A percentile compares a stretch with the other conserved stretches of the same genome.
Conservation (phyloP, 495 filamentous ascomycete species). For the Amniculicola lignicola region DNA sequence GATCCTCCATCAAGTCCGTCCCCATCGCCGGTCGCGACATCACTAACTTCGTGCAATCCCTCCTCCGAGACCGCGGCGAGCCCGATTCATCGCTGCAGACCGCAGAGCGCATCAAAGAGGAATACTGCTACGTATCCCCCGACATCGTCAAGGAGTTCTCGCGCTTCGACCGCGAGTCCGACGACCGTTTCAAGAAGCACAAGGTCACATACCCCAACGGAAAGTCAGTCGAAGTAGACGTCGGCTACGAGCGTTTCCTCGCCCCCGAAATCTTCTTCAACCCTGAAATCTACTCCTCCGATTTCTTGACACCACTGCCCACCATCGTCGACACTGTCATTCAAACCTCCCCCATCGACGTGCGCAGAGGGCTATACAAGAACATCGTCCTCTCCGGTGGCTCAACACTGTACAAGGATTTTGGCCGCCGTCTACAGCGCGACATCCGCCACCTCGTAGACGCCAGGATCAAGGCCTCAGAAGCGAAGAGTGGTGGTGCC, state of each 20-base stretch:
- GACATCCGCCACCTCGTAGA: conserved; percentile 96
- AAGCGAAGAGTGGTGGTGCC: conserved; percentile 81
- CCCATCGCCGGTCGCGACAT: conserved; percentile 96
- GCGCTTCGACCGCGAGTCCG: conserved; percentile 86
- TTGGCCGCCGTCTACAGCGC: conserved; percentile 88
- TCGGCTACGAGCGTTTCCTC: conserved; percentile 96
- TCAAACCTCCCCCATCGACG: conserved; percentile 94
- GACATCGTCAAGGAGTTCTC: conserved; percentile 98
- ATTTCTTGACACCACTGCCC: conserved; percentile 93
- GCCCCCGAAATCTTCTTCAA: conserved; percentile 99
- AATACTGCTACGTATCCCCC: conserved; percentile 95
- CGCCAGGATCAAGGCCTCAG: conserved; percentile 82
- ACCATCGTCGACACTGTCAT: conserved; percentile 94
- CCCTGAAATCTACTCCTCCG: conserved; percentile 96
- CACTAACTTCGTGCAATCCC: conserved; percentile 94
- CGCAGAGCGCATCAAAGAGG: conserved; percentile 95
- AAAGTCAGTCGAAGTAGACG: conserved; percentile 76
- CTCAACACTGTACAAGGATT: conserved; percentile 96
- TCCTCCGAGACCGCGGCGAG: conserved; percentile 93
- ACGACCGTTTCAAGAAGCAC: conserved; percentile 79
- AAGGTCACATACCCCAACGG: conserved; percentile 83
- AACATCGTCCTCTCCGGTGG: conserved; percentile 98
- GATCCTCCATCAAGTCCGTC: conserved; percentile 97
- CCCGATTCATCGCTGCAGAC: conserved; percentile 96
- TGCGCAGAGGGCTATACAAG: conserved; percentile 95